Percentiles rank a stretch among this genome's conserved stretches.
These are phyloP conservation scores for Annona cherimola DNA, from an alignment of 164 flowering plant genomes.

Conservation along the genomic window DNA sequence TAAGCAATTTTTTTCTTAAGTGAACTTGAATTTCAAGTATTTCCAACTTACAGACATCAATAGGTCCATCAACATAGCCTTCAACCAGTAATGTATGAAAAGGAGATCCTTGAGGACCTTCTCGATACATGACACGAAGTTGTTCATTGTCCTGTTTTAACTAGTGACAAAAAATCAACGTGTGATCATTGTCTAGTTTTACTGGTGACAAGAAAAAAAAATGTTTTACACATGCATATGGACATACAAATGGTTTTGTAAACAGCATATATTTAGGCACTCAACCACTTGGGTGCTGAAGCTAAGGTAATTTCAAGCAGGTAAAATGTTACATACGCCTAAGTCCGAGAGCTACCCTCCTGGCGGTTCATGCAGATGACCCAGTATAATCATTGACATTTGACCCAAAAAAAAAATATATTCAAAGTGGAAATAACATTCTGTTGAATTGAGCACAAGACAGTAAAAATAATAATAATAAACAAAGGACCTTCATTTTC, in stretches of 20 bases:
- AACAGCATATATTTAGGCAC: too few species aligned
- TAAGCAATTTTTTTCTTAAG: neutral
- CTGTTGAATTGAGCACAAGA: neutral
- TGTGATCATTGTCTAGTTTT: too few species aligned
- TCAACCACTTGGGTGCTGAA: too few species aligned
- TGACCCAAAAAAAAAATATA: too few species aligned
- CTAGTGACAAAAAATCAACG: constrained; percentile 24
- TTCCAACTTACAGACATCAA: constrained; percentile 75
- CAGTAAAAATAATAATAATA: neutral
- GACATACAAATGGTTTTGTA: too few species aligned
- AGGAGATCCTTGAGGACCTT: constrained; percentile 80
- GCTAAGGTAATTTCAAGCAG: too few species aligned
- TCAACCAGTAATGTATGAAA: constrained; percentile 80
- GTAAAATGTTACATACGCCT: too few species aligned
- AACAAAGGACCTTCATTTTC: neutral
- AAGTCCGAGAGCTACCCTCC: neutral
- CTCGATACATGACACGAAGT: constrained; percentile 85
- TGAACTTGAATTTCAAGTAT: neutral
- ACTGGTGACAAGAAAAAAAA: too few species aligned
- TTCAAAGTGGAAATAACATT: neutral
- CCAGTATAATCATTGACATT: neutral
- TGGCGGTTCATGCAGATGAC: neutral
- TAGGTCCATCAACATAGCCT: constrained; percentile 81
- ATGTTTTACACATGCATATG: too few species aligned
- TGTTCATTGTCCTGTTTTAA: constrained; percentile 79